Percentiles rank a stretch among this genome's conserved stretches.
These are phyloP conservation scores for Silene conica DNA, from an alignment of 148 eudicot genomes.

Conservation along the genomic window DNA sequence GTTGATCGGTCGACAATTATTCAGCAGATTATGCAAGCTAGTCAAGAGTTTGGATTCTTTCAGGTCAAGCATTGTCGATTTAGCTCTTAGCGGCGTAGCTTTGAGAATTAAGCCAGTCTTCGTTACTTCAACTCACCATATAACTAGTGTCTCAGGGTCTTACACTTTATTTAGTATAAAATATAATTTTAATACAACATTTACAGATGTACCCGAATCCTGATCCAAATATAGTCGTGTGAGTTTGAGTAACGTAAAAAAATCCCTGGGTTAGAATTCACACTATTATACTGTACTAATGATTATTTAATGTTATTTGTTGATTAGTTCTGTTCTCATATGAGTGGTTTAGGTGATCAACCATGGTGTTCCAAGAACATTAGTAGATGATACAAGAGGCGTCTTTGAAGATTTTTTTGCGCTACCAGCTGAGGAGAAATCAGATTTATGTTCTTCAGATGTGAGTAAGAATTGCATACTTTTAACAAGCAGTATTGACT, in stretches of 20 bases:
- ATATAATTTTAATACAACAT: background rate
- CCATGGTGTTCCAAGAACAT: slow-evolving; percentile 29
- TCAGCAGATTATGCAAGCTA: slow-evolving; percentile 31
- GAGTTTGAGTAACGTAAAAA: too few species aligned
- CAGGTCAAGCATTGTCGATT: slow-evolving; percentile 21
- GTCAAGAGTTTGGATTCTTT: slow-evolving; percentile 35
- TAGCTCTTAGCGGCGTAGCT: background rate
- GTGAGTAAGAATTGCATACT: slow-evolving; percentile 28
- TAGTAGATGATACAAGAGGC: slow-evolving; percentile 30
- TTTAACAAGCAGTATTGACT: slow-evolving; percentile 36
- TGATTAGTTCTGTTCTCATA: background rate
- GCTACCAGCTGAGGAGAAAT: slow-evolving; percentile 37
- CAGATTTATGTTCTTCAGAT: slow-evolving; percentile 23
- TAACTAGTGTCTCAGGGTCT: background rate
- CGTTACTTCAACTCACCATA: background rate
- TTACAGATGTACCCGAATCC: too few species aligned
- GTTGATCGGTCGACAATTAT: slow-evolving; percentile 4
- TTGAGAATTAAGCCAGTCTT: background rate
- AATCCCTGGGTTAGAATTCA: background rate
- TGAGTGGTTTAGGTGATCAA: slow-evolving; percentile 25
- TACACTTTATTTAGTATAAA: background rate
- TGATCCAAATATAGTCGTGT: too few species aligned
- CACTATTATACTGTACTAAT: too few species aligned
- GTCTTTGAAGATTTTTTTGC: slow-evolving; percentile 45
- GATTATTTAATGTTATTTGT: background rate